Conservation (phyloP, 148 eudicot genomes). For the Polygonum aviculare region DNA sequence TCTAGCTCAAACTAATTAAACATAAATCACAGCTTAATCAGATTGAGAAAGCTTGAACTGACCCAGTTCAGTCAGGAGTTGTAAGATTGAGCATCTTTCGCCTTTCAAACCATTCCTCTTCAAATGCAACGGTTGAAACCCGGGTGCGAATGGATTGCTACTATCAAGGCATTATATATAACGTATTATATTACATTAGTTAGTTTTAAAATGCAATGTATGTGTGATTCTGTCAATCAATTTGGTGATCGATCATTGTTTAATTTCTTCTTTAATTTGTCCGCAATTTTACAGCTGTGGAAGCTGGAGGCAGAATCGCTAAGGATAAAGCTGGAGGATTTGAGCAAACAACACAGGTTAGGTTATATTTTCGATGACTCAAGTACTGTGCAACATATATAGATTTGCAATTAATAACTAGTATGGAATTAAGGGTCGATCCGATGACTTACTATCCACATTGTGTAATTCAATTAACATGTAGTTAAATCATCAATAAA, state of each 20-base stretch:
- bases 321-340: background rate
- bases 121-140: too few species aligned
- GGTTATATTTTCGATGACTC: background rate
- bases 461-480: background rate
- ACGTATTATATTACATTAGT: too few species aligned
- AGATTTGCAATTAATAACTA: background rate
- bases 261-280: background rate
- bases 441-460: background rate
- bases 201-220: too few species aligned
- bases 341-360: conserved; percentile 6
- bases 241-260: background rate
- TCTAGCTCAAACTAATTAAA: too few species aligned
- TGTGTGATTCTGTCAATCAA: too few species aligned
- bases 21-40: too few species aligned
- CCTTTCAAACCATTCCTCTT: too few species aligned
- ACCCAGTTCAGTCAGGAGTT: too few species aligned
- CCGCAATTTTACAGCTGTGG: background rate
- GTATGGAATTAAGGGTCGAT: background rate
- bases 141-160: too few species aligned
- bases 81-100: too few species aligned
- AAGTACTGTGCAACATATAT: background rate
- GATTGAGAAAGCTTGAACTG: too few species aligned
- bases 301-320: conserved; percentile 5
- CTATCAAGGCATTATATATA: too few species aligned
- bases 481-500: background rate